Conservation (phyloP, 164 flowering plant genomes). For the Stephania yunnanensis region DNA sequence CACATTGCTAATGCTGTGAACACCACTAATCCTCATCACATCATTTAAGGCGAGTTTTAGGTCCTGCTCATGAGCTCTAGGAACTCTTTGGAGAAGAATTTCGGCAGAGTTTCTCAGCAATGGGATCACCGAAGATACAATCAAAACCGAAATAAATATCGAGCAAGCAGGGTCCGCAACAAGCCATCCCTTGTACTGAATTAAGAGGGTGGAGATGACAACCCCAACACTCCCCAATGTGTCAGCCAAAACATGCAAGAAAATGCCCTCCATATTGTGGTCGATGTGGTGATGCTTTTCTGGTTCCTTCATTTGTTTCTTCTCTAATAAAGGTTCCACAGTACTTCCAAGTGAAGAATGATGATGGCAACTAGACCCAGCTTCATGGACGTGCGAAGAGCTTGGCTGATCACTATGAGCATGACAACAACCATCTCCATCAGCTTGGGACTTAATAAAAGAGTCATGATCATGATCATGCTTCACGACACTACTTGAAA, state of each 20-base stretch:
- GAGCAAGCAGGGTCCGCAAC: conserved; percentile 94
- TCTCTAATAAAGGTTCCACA: conserved; percentile 15
- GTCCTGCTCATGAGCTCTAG: conserved; percentile 63
- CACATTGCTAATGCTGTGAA: conserved; percentile 52
- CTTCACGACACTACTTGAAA: conserved; percentile 17
- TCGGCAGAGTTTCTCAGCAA: conserved; percentile 88
- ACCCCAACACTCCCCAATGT: conserved; percentile 98
- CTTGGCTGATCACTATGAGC: conserved; percentile 9
- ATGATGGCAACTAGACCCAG: conserved; percentile 11
- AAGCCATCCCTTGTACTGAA: conserved; percentile 90
- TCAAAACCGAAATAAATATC: conserved; percentile 79
- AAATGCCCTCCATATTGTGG: conserved; percentile 99
- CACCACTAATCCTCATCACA: conserved; percentile 50
- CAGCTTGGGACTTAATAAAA: conserved; percentile 13
- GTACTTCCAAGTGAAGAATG: conserved; percentile 6
- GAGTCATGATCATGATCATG: conserved; percentile 16
- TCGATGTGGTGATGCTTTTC: conserved; percentile 66
- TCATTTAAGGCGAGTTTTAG: conserved; percentile 47
- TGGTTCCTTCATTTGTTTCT: conserved; percentile 20
- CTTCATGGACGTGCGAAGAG: conserved; percentile 8
- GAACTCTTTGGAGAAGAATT: conserved; percentile 82
- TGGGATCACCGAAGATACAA: conserved; percentile 78
- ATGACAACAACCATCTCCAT: conserved; percentile 6
- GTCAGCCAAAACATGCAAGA: conserved; percentile 92
- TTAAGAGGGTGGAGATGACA: conserved; percentile 86